Evolutionary conservation across 1,284 basidiomycete genomes (phyloP), one percentile per base, ranked within the genome.

Genomic region (Sparassis latifolia): DNA sequence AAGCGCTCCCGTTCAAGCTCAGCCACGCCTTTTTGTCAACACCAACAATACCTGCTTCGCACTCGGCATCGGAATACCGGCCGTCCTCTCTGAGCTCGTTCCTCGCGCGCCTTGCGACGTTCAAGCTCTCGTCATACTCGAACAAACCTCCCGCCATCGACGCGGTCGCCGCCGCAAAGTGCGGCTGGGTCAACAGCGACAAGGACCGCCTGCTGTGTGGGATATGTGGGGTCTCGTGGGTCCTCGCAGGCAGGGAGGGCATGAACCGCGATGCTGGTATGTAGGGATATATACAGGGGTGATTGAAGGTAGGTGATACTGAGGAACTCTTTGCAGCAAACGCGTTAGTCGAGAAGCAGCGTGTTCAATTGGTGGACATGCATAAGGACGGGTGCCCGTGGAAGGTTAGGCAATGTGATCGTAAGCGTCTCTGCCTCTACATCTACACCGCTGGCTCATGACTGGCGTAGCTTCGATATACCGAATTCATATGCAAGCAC

Each of bases 311-410:
- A 62, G 56, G 54, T 62, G 53, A 20, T 20, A 20, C 20, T 20
- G 20, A 20, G 20, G 20, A 20, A 20, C 20, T 20, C 20, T 20
- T 20, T 20, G 20, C 57, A 87, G 87, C 82, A 41, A 80, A 77
- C 62, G 63, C 79, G 10, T 69, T 90, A 52, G 69, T 88, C 33
- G 85, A 88, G 62, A 89, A 84, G 60, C 89, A 91, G 62, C 75
- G 76, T 4, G 55, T 62, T 2, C 77, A 76, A 39, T 68, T 91
- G 5, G 78, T 89, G 1, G 76, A 79, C 10, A 75, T 75, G 62
- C 89, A 91, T 63, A 89, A 89, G 63, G 73, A 80, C 48, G 84
- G 86, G 0, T 91, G 88, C 61, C 89, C 89, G 2, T 91, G 89
- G 89, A 87, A 79, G 64, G 72, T 74, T 33, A 76, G 79, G 49